These are phyloP conservation scores for Iris pallida DNA, from an alignment of 116 monocot species.

Conservation along the genomic window DNA sequence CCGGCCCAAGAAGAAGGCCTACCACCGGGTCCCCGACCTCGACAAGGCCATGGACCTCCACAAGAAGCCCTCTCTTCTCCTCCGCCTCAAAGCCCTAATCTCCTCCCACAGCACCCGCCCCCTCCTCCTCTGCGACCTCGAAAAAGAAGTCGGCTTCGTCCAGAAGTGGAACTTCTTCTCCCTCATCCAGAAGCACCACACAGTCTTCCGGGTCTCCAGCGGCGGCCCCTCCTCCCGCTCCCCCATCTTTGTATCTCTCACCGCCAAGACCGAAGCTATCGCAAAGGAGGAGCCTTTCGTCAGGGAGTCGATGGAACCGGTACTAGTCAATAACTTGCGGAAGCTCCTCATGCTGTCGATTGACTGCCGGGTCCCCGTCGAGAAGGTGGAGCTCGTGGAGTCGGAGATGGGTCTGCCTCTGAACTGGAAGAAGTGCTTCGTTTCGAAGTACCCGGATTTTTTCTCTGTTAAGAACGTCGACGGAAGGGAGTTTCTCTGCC, in stretches of 20 bases:
- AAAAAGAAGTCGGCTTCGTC: constrained; percentile 82
- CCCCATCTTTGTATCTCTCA: constrained; percentile 65
- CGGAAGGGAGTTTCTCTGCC: constrained; percentile 50
- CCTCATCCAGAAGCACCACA: constrained; percentile 64
- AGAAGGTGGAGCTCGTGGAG: too few relatives aligned
- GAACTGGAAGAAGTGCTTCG: too few relatives aligned
- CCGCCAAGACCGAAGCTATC: constrained; percentile 41
- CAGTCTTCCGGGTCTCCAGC: constrained; percentile 68
- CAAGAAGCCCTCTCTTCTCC: too few relatives aligned
- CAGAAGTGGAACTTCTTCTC: constrained; percentile 75
- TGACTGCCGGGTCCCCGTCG: constrained; percentile 74
- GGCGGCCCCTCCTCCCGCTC: constrained; percentile 13
- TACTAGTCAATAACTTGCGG: constrained; percentile 55
- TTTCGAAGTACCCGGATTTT: constrained; percentile 61
- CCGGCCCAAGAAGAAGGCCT: too few relatives aligned
- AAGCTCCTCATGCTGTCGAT: constrained; percentile 91
- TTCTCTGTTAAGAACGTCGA: constrained; percentile 13
- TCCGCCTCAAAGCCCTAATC: too few relatives aligned
- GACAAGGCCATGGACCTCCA: too few relatives aligned
- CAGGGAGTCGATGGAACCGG: constrained; percentile 66
- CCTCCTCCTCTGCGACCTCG: too few relatives aligned
- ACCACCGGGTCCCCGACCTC: too few relatives aligned
- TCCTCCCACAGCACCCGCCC: too few relatives aligned
- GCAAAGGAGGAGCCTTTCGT: constrained; percentile 39
- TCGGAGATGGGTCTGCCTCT: too few relatives aligned